phyloP scores from a whole-genome alignment of 768 basidiomycete species.

The Leccinum uliginosum region DNA sequence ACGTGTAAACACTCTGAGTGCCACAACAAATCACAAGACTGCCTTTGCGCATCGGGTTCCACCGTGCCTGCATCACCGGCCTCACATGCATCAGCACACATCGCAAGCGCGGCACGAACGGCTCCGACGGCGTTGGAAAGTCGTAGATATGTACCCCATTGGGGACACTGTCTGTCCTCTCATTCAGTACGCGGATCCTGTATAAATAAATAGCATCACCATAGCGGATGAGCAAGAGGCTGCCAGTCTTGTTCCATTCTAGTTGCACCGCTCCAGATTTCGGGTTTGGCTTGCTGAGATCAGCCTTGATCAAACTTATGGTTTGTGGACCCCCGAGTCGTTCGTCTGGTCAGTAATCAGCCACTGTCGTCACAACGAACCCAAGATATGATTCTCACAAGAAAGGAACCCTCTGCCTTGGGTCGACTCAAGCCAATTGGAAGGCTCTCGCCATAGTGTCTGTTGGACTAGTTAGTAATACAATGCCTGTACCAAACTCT shows the following conservation, averaged over 20 bases:
- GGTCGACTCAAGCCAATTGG: constrained; percentile 79
- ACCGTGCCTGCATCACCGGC: constrained; percentile 61
- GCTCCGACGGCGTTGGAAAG: constrained; percentile 59
- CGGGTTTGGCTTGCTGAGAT: constrained; percentile 58
- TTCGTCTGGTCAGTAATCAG: constrained; percentile 47
- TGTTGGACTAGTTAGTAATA: constrained; percentile 28
- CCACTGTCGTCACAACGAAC: neutral
- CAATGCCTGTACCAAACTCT: neutral
- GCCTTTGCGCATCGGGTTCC: constrained; percentile 85
- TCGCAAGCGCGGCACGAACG: constrained; percentile 57
- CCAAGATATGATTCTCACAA: constrained; percentile 44
- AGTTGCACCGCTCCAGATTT: constrained; percentile 69
- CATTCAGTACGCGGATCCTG: neutral
- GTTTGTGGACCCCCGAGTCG: constrained; percentile 54
- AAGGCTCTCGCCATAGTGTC: constrained; percentile 84
- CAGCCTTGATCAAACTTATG: constrained; percentile 46
- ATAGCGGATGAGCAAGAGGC: constrained; percentile 66
- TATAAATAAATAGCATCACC: constrained; percentile 39
- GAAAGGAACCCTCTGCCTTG: constrained; percentile 84
- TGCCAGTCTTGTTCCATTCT: constrained; percentile 79
- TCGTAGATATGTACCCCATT: constrained; percentile 64
- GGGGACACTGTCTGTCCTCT: constrained; percentile 53
- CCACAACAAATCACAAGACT: constrained; percentile 66
- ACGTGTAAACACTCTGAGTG: constrained; percentile 62
- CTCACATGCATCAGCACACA: constrained; percentile 63